These are phyloP conservation scores for Russula sp. DNA, from an alignment of 768 basidiomycete genomes.

Conservation along the genomic window DNA sequence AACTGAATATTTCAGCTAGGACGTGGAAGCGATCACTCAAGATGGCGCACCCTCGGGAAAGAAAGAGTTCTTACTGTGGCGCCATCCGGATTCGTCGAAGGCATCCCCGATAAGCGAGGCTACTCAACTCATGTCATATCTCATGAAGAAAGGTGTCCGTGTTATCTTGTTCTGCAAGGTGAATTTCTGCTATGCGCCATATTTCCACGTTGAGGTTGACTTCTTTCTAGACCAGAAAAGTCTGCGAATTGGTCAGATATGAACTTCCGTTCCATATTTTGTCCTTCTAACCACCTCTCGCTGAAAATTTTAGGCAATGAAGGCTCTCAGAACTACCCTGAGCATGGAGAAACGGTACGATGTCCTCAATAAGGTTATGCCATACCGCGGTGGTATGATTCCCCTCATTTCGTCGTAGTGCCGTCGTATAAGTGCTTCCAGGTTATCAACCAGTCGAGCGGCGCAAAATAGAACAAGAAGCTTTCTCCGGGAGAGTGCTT, in stretches of 20 bases:
- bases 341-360: conserved; percentile 70
- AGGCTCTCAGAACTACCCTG: conserved; percentile 60
- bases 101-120: conserved; percentile 61
- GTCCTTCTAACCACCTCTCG: neutral
- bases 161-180: conserved; percentile 90
- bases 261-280: neutral
- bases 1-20: conserved; percentile 25
- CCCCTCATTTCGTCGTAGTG: neutral
- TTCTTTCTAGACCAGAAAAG: conserved; percentile 55
- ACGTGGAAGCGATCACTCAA: conserved; percentile 61
- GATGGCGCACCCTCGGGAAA: conserved; percentile 79
- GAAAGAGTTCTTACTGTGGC: conserved; percentile 80
- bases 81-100: conserved; percentile 49
- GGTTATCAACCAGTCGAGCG: conserved; percentile 48
- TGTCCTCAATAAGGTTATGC: conserved; percentile 65
- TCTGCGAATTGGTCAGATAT: conserved; percentile 64
- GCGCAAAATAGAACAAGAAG: conserved; percentile 75
- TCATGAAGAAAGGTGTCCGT: conserved; percentile 76
- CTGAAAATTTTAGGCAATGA: conserved; percentile 54
- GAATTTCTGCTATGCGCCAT: neutral
- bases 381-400: conserved; percentile 71
- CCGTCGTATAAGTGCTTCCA: neutral
- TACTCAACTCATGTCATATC: conserved; percentile 60
- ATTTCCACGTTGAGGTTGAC: neutral
- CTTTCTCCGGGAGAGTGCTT: conserved; percentile 75